A percentile compares a stretch with the other conserved stretches of the same genome.
These are phyloP conservation scores for Flaveria ramosissima DNA, from an alignment of 129 eudicot species.

Conservation along the genomic window DNA sequence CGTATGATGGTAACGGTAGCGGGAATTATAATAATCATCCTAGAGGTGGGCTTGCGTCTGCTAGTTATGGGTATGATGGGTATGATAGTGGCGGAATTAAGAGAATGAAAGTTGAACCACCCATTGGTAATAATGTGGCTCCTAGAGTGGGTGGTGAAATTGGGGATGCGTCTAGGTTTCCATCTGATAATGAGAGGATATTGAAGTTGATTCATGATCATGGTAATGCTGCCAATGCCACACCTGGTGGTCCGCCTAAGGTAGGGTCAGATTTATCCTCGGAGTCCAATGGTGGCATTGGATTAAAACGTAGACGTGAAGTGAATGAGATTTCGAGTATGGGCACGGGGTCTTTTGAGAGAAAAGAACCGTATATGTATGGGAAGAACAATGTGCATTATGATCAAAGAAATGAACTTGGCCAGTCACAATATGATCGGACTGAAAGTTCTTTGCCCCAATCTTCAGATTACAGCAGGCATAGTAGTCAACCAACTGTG, in stretches of 20 bases:
- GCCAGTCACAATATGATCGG: too few species aligned
- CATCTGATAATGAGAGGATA: constrained; percentile 56
- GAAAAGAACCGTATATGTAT: too few species aligned
- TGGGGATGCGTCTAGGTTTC: constrained; percentile 16
- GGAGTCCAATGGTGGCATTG: constrained; percentile 13
- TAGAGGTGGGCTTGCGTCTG: constrained; percentile 13
- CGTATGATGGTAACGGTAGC: neutral
- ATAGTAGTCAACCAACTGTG: constrained; percentile 26
- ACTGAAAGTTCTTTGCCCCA: neutral
- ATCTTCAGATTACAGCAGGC: constrained; percentile 16
- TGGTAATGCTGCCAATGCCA: constrained; percentile 41
- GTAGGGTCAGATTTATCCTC: neutral
- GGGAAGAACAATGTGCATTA: too few species aligned
- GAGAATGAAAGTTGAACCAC: constrained; percentile 49
- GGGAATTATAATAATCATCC: neutral
- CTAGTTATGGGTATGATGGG: constrained; percentile 27
- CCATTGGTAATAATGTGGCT: constrained; percentile 22
- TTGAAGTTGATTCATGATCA: constrained; percentile 84
- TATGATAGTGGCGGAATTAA: constrained; percentile 38
- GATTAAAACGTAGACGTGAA: constrained; percentile 21
- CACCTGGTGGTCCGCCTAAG: neutral
- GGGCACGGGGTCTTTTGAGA: neutral
- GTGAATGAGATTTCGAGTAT: neutral
- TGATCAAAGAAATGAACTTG: too few species aligned
- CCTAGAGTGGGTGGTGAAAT: constrained; percentile 12